phyloP scores from a whole-genome alignment of 2,329 filamentous ascomycete species.

The Trichoderma gracile region DNA sequence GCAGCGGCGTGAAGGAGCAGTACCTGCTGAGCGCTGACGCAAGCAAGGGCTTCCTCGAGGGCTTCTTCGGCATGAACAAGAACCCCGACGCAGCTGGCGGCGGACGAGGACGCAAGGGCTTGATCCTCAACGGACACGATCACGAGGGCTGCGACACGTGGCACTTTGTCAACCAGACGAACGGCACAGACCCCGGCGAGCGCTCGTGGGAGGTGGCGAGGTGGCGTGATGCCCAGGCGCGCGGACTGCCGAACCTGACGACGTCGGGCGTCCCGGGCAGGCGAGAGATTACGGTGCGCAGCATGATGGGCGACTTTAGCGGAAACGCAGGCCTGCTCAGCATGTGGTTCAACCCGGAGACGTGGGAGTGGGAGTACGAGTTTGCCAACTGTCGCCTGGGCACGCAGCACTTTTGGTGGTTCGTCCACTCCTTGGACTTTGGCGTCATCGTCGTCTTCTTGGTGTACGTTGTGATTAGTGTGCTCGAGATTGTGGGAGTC shows the following conservation, averaged over 20 bases:
- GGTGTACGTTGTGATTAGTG: constrained; percentile 32
- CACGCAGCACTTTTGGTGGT: constrained; percentile 93
- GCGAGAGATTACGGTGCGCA: constrained; percentile 88
- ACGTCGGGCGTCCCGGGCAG: constrained; percentile 59
- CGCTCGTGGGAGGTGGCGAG: constrained; percentile 52
- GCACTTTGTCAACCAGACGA: constrained; percentile 72
- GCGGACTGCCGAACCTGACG: constrained; percentile 39
- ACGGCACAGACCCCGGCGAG: constrained; percentile 42
- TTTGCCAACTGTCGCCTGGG: constrained; percentile 78
- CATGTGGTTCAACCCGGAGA: constrained; percentile 78
- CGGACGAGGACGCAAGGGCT: constrained; percentile 69
- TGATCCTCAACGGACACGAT: constrained; percentile 91
- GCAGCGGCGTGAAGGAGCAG: constrained; percentile 81
- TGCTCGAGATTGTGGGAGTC: constrained; percentile 37
- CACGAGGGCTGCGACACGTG: constrained; percentile 91
- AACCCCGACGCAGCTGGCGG: constrained; percentile 57
- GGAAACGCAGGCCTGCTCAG: constrained; percentile 88
- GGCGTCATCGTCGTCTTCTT: constrained; percentile 41
- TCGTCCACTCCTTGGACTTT: constrained; percentile 73
- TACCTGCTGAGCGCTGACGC: constrained; percentile 79
- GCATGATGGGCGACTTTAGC: constrained; percentile 98
- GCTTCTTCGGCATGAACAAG: constrained; percentile 76
- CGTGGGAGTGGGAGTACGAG: constrained; percentile 78
- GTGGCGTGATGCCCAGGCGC: constrained; percentile 49
- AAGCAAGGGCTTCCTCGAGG: constrained; percentile 75